phyloP scores from a whole-genome alignment of 192 early-diverging fungal genomes.

The Podila epigama region DNA sequence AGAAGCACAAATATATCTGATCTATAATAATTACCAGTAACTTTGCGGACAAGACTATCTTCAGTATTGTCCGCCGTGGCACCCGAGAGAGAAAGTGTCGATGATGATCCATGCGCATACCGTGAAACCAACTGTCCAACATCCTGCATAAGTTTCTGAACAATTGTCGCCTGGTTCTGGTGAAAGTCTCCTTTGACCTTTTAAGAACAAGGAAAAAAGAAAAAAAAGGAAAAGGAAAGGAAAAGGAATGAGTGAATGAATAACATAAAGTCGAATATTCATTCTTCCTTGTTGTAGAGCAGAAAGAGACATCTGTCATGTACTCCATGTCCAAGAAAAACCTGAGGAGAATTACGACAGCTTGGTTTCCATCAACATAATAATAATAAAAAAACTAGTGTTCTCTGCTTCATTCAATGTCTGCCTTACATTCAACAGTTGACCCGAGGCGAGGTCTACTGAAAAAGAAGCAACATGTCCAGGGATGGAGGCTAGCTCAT shows the following conservation, averaged over 20 bases:
- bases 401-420: background rate
- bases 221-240: background rate
- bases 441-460: constrained; percentile 41
- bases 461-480: constrained; percentile 47
- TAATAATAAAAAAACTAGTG: too few relatives aligned
- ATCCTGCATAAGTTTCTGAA: constrained; percentile 49
- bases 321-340: too few relatives aligned
- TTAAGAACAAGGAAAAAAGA: background rate
- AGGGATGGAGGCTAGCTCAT: constrained; percentile 41
- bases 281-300: background rate
- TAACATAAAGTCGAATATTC: background rate
- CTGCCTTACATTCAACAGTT: constrained; percentile 35
- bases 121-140: constrained; percentile 45
- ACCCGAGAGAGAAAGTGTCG: too few relatives aligned
- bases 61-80: constrained; percentile 7
- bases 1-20: background rate
- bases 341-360: too few relatives aligned
- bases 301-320: background rate
- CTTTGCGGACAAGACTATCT: constrained; percentile 43
- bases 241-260: background rate
- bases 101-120: constrained; percentile 7
- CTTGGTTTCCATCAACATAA: too few relatives aligned
- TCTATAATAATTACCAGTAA: constrained; percentile 18
- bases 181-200: constrained; percentile 29
- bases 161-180: constrained; percentile 33